Conservation (phyloP, 371 early-diverging fungal species). For the Mortierella sp. region DNA sequence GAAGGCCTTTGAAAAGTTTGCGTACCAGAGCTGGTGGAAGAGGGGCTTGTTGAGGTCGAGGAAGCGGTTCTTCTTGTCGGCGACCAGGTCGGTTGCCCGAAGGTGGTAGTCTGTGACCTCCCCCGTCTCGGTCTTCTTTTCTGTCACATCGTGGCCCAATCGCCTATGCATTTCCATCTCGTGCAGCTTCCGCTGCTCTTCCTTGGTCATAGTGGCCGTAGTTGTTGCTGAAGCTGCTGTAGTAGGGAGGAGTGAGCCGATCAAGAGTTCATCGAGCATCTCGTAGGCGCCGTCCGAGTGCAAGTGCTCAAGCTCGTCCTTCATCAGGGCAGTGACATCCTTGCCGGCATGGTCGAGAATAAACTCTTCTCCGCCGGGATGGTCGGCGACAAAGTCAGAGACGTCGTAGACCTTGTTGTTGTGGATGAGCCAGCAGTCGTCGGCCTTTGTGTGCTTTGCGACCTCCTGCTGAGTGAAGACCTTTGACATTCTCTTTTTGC, state of each 20-base stretch:
- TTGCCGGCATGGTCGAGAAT: conserved; percentile 83
- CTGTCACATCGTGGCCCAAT: neutral
- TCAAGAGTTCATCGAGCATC: conserved; percentile 83
- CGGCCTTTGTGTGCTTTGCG: conserved; percentile 71
- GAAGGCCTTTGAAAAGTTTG: conserved; percentile 80
- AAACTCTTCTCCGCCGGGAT: conserved; percentile 86
- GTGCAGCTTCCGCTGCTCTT: neutral
- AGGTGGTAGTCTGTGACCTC: conserved; percentile 69
- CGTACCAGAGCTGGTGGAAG: conserved; percentile 83
- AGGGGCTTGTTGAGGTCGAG: conserved; percentile 88
- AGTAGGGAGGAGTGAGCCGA: conserved; percentile 75
- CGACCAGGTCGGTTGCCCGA: conserved; percentile 59
- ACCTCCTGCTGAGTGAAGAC: conserved; percentile 70
- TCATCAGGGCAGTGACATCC: conserved; percentile 81
- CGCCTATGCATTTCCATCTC: conserved; percentile 13
- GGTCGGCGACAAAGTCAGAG: conserved; percentile 83
- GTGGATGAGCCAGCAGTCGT: conserved; percentile 83
- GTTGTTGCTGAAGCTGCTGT: conserved; percentile 5
- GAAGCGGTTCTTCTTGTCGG: conserved; percentile 77
- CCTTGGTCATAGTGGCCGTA: neutral
- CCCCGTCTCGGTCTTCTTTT: neutral
- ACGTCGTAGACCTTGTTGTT: conserved; percentile 89
- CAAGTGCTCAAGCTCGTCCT: conserved; percentile 79
- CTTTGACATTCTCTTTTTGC: conserved; percentile 30
- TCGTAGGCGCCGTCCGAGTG: conserved; percentile 91